phyloP scores from a whole-genome alignment of 306 rosid species.

The Malus sylvestris region DNA sequence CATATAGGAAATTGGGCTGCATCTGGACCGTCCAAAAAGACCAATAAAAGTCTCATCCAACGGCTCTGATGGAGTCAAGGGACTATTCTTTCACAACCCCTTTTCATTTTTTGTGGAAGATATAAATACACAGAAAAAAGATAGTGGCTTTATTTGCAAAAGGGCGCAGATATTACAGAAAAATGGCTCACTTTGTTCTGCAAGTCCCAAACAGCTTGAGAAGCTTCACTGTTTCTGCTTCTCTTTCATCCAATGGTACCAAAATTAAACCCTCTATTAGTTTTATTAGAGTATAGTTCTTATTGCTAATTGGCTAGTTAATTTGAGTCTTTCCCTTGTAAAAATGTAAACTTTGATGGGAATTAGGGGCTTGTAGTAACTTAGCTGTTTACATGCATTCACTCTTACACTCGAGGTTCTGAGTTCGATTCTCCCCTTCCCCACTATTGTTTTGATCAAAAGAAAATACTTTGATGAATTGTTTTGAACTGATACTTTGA shows the following conservation, averaged over 20 bases:
- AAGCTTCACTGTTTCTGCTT: constrained; percentile 60
- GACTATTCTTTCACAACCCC: neutral
- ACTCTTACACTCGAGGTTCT: no score
- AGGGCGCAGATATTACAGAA: neutral
- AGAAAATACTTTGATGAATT: no score
- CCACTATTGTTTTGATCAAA: no score
- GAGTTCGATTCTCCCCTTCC: no score
- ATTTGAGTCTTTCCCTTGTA: no score
- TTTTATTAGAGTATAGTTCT: no score
- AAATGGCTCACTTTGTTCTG: constrained; percentile 66
- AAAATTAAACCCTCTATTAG: neutral
- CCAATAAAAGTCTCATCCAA: neutral
- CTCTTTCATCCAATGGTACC: constrained; percentile 64
- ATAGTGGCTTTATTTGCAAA: neutral
- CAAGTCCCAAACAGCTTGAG: constrained; percentile 51
- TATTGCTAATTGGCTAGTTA: no score
- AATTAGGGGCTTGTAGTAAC: no score
- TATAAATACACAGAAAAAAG: neutral
- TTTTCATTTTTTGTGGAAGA: neutral
- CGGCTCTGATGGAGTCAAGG: neutral
- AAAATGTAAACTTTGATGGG: no score
- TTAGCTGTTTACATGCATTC: no score
- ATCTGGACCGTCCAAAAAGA: neutral
- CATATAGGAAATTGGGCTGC: neutral
- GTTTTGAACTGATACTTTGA: no score